Evolutionary conservation across 768 basidiomycete species (phyloP), one percentile per base, ranked within the genome.

Genomic region (Trametes sanguinea): DNA sequence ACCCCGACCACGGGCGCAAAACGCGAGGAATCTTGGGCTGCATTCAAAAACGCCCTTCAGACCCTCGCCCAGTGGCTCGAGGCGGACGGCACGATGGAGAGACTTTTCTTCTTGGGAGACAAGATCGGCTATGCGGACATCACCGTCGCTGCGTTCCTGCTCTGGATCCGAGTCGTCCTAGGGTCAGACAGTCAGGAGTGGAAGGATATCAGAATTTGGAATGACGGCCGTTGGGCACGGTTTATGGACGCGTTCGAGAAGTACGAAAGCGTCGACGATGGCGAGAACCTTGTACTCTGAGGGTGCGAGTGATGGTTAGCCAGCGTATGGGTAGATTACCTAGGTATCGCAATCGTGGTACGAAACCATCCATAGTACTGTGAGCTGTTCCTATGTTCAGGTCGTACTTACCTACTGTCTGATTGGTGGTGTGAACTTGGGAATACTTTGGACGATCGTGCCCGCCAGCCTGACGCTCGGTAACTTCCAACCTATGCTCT

Each of bases 181-280:
- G 75, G 35, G 6, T 6, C 35, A 6, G 35, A 69, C 3, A 71
- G 70, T 17, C 61, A 69, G 42, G 63, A 65, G 54, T 81, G 78
- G 79, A 65, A 67, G 43, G 70, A 72, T 8, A 62, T 78, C 1
- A 60, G 68, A 43, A 64, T 61, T 8, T 80, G 77, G 77, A 68
- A 82, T 51, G 68, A 64, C 6, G 80, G 80, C 14, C 65, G 72
- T 45, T 81, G 81, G 80, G 74, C 63, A 9, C 69, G 65, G 29
- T 68, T 77, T 42, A 35, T 76, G 46, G 65, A 68, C 16, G 61
- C 63, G 22, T 65, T 80, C 43, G 65, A 73, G 45, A 67, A 71
- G 51, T 79, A 76, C 48, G 72, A 65, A 11, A 39, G 55, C 0
- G 66, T 68, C 6, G 60, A 64, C 29, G 53, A 5, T 2, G 60